These are phyloP conservation scores for Nephelium lappaceum DNA, from an alignment of 345 rosid species.

Conservation along the genomic window DNA sequence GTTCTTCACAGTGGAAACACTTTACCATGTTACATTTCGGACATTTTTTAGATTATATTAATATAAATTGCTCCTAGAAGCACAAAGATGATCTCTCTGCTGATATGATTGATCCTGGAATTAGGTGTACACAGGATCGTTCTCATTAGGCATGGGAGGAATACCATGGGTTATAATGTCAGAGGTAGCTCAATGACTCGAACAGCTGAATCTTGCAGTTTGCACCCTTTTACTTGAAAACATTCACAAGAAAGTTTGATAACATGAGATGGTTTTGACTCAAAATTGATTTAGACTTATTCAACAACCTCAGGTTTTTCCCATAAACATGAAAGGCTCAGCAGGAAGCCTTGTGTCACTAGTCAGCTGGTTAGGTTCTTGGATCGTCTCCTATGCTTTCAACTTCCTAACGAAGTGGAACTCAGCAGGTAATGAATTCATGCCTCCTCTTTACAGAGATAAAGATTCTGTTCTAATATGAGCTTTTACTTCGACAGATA, in stretches of 20 bases:
- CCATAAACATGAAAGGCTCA: conserved; percentile 77
- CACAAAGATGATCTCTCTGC: not conserved
- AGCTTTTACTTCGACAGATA: not conserved
- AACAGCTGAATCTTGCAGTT: too few species aligned
- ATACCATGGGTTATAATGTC: conserved; percentile 84
- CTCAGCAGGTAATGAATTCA: conserved; percentile 38
- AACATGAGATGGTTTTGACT: not conserved
- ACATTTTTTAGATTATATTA: too few species aligned
- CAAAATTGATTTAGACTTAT: conserved; percentile 1
- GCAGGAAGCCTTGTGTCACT: conserved; percentile 86
- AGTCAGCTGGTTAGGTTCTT: conserved; percentile 79
- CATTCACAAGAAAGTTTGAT: not conserved
- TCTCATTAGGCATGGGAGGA: conserved; percentile 72
- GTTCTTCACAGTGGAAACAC: not conserved
- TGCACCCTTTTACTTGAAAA: not conserved
- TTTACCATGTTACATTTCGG: not conserved
- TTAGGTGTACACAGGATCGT: conserved; percentile 49
- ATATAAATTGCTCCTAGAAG: not conserved
- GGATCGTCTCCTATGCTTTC: conserved; percentile 72
- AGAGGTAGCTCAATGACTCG: conserved; percentile 47
- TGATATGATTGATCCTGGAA: not conserved
- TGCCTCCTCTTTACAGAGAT: not conserved
- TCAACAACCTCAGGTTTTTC: conserved; percentile 59
- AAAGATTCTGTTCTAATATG: not conserved
- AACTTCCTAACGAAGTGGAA: conserved; percentile 62